Conservation (phyloP, 306 rosid genomes). For the Quercus aquifolioides region DNA sequence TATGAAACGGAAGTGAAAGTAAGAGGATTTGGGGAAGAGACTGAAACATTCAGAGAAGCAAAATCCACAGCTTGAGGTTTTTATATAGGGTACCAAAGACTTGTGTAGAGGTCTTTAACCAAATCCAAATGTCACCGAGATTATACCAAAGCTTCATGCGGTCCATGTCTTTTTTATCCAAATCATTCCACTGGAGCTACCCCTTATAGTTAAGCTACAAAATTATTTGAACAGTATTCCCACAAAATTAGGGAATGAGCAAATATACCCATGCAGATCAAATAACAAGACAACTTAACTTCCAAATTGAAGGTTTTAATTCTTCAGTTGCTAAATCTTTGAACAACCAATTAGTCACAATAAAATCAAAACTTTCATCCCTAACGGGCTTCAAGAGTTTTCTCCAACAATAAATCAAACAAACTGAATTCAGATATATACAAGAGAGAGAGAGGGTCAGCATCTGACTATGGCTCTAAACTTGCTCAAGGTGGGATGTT, state of each 20-base stretch:
- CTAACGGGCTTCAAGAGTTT: neutral
- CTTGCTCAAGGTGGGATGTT: neutral
- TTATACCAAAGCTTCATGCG: neutral
- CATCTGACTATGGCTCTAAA: neutral
- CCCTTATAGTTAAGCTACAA: neutral
- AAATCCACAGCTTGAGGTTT: too few relatives aligned
- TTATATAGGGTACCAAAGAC: too few relatives aligned
- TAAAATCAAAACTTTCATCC: neutral
- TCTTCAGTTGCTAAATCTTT: neutral
- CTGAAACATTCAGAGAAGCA: too few relatives aligned
- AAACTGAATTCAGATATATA: too few relatives aligned
- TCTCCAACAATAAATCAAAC: neutral
- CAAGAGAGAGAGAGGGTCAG: too few relatives aligned
- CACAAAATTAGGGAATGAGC: too few relatives aligned
- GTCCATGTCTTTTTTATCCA: neutral
- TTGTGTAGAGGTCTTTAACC: neutral
- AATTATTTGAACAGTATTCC: neutral
- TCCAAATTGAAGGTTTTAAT: neutral
- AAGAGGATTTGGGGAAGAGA: too few relatives aligned
- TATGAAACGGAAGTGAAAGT: too few relatives aligned
- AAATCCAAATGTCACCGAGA: neutral
- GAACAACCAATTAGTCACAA: neutral
- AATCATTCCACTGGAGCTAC: neutral
- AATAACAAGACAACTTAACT: too few relatives aligned
- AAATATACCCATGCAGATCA: too few relatives aligned